Evolutionary conservation across 1,284 basidiomycete species (phyloP).

Genomic region (Moesziomyces sp.): DNA sequence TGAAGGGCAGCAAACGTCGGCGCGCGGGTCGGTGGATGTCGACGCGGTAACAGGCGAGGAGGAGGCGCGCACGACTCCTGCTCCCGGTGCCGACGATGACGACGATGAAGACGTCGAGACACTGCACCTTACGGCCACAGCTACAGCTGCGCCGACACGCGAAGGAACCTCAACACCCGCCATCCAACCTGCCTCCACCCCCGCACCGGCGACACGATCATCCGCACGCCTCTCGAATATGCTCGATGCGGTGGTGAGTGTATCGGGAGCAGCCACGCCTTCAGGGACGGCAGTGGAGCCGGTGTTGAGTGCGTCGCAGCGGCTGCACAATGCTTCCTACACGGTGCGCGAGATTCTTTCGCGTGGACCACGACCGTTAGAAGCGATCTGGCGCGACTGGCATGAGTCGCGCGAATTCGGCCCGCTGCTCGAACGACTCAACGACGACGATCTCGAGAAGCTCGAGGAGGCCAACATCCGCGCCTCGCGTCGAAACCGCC

Average conservation of each 20-base stretch:
- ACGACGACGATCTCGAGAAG: conserved; percentile 86
- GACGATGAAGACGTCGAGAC: conserved; percentile 51
- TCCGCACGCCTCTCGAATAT: conserved; percentile 35
- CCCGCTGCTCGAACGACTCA: conserved; percentile 87
- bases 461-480: conserved; percentile 57
- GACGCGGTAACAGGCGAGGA: neutral
- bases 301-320: conserved; percentile 21
- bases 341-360: conserved; percentile 56
- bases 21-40: neutral
- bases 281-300: conserved; percentile 2
- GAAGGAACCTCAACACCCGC: conserved; percentile 43
- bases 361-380: conserved; percentile 79
- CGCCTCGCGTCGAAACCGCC: conserved; percentile 51
- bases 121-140: conserved; percentile 47
- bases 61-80: neutral
- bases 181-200: conserved; percentile 7
- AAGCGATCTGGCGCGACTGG: conserved; percentile 95
- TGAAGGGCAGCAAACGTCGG: neutral
- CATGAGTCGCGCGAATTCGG: conserved; percentile 88
- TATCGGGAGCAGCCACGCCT: neutral
- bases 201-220: conserved; percentile 22
- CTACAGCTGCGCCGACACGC: conserved; percentile 35
- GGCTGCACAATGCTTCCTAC: conserved; percentile 37
- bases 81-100: conserved; percentile 10
- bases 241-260: neutral